Percentiles rank a stretch among this genome's conserved stretches.
Conservation (phyloP, 108 stramenopile genomes). For the Pseudonitzschia pungens region DNA sequence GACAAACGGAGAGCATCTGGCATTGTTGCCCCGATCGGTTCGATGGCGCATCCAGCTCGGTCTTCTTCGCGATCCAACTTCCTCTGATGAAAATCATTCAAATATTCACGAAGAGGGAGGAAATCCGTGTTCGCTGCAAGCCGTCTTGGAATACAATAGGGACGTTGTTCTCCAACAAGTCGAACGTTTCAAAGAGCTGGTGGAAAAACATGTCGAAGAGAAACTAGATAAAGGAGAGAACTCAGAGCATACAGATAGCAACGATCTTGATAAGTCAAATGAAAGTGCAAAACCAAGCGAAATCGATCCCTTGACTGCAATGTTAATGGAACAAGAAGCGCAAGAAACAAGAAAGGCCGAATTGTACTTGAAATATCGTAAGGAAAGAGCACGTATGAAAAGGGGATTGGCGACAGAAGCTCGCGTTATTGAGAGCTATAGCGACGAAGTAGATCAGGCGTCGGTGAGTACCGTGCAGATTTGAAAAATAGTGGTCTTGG, state of each 20-base stretch:
- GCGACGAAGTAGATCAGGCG: slow-evolving; percentile 40
- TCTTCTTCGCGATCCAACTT: slow-evolving; percentile 6
- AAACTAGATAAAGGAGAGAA: slow-evolving; percentile 13
- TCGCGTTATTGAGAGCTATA: slow-evolving; percentile 22
- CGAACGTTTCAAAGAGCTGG: slow-evolving; percentile 24
- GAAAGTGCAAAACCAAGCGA: neutral
- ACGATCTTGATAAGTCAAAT: neutral
- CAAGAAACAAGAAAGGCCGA: slow-evolving; percentile 41
- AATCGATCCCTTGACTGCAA: slow-evolving; percentile 60
- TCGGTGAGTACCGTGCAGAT: slow-evolving; percentile 18
- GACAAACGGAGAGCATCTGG: slow-evolving; percentile 4
- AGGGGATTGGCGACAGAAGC: slow-evolving; percentile 35
- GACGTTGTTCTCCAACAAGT: slow-evolving; percentile 19
- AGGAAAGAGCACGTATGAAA: slow-evolving; percentile 46
- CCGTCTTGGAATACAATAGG: slow-evolving; percentile 22
- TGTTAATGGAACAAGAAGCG: slow-evolving; percentile 51
- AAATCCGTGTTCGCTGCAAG: slow-evolving; percentile 7
- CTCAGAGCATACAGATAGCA: neutral
- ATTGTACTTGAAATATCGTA: slow-evolving; percentile 55
- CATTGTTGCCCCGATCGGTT: slow-evolving; percentile 39
- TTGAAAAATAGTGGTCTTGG: neutral
- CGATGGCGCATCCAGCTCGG: slow-evolving; percentile 49
- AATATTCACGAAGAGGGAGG: neutral
- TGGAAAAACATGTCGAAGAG: slow-evolving; percentile 30
- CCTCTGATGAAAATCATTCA: neutral